Evolutionary conservation across 2,329 filamentous ascomycete species (phyloP).

Genomic region (Nemania abortiva): DNA sequence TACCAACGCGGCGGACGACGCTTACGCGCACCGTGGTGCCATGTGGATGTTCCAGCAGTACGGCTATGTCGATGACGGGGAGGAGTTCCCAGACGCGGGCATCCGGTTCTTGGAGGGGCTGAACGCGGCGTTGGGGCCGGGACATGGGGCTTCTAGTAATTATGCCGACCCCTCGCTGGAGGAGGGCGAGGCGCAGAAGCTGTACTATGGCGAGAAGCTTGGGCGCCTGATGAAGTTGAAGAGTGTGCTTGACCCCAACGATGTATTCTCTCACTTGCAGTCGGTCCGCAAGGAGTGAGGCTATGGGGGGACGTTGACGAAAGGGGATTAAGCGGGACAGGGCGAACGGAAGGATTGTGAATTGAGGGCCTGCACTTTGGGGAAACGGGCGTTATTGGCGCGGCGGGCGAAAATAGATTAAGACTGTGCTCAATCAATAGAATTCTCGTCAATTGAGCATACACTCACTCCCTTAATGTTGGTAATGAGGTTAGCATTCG

Average conservation of each 20-base stretch:
- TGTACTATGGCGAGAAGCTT: conserved; percentile 45
- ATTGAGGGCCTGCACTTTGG: not conserved
- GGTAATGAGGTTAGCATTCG: too few relatives aligned
- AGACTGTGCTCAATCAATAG: too few relatives aligned
- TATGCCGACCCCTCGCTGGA: conserved; percentile 47
- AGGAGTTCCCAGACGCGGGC: conserved; percentile 40
- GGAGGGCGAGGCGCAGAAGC: conserved; percentile 39
- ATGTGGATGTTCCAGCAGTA: conserved; percentile 53
- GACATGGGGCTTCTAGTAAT: conserved; percentile 45
- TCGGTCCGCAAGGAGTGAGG: conserved; percentile 38
- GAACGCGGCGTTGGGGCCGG: conserved; percentile 41
- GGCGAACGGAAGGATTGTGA: not conserved
- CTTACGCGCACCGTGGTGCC: conserved; percentile 49
- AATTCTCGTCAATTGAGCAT: too few relatives aligned
- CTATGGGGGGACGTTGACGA: not conserved
- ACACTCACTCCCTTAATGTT: too few relatives aligned
- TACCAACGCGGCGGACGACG: conserved; percentile 18
- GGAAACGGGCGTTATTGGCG: not conserved
- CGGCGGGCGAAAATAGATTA: not conserved
- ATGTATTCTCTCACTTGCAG: conserved; percentile 49
- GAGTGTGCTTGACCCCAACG: conserved; percentile 42
- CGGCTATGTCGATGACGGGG: conserved; percentile 36
- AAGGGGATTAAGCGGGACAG: not conserved
- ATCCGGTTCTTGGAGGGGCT: conserved; percentile 43
- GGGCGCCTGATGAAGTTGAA: conserved; percentile 44